These are phyloP conservation scores for Pleurotus ostreatus DNA, from an alignment of 768 basidiomycete genomes.

Conservation along the genomic window DNA sequence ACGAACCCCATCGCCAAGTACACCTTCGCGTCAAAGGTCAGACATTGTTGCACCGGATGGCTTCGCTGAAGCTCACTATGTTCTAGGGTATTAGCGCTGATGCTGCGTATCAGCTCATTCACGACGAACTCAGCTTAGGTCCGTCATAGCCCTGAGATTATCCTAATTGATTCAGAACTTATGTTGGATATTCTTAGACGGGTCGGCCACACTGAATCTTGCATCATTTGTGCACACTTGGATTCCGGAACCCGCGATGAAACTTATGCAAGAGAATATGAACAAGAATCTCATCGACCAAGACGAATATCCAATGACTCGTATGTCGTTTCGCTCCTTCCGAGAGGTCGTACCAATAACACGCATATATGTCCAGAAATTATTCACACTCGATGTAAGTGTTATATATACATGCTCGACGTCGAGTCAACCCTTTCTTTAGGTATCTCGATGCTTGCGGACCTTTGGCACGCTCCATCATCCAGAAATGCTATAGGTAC, in stretches of 20 bases:
- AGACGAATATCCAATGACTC: slow-evolving; percentile 70
- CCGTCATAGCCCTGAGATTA: slow-evolving; percentile 19
- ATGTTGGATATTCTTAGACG: slow-evolving; percentile 35
- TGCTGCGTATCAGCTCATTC: slow-evolving; percentile 51
- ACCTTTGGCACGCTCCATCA: slow-evolving; percentile 68
- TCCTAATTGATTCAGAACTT: neutral
- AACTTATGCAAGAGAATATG: slow-evolving; percentile 58
- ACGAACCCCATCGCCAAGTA: slow-evolving; percentile 72
- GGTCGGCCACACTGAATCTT: slow-evolving; percentile 57
- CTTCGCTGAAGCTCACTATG: no score
- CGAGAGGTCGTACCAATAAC: neutral
- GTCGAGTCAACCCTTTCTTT: slow-evolving; percentile 1
- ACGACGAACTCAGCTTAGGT: slow-evolving; percentile 60
- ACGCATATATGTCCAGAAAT: slow-evolving; percentile 26
- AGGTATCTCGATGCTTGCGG: slow-evolving; percentile 50
- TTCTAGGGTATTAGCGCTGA: slow-evolving; percentile 54
- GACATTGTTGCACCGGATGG: neutral
- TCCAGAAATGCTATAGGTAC: slow-evolving; percentile 62
- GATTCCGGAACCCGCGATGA: slow-evolving; percentile 41
- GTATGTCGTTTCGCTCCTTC: slow-evolving; percentile 24
- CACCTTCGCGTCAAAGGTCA: slow-evolving; percentile 51
- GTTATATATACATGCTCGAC: neutral
- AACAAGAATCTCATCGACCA: slow-evolving; percentile 60
- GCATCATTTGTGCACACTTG: slow-evolving; percentile 63
- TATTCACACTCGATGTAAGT: slow-evolving; percentile 49